Conservation (phyloP, 2,329 filamentous ascomycete species). For the Aspergillus brasiliensis region DNA sequence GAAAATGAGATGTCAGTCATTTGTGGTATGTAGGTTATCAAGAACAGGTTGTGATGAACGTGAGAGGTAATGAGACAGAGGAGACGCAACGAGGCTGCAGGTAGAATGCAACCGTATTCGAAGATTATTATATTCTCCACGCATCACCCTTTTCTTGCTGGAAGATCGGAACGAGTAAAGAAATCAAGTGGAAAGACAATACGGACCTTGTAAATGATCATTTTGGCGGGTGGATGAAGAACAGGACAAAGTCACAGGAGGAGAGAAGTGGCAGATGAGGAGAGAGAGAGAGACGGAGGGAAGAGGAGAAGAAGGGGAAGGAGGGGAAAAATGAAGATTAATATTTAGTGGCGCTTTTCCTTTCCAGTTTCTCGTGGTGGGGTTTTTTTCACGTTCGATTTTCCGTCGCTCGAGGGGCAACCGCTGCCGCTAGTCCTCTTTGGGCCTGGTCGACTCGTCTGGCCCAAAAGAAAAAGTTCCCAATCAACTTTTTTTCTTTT, state of each 20-base stretch:
- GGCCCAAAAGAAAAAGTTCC: background rate
- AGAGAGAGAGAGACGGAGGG: conserved; percentile 21
- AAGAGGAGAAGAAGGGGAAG: conserved; percentile 32
- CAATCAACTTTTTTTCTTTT: background rate
- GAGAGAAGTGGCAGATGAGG: conserved; percentile 28
- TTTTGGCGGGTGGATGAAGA: conserved; percentile 53
- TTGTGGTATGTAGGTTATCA: no score
- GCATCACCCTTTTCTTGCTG: conserved; percentile 7
- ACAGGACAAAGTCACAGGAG: conserved; percentile 20
- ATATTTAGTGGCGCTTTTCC: conserved; percentile 27
- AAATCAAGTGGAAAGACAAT: background rate
- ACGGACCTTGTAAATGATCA: conserved; percentile 72
- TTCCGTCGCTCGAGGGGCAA: conserved; percentile 18
- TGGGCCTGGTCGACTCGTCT: conserved; percentile 14
- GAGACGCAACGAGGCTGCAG: background rate
- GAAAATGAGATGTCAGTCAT: conserved; percentile 14
- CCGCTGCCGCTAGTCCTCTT: conserved; percentile 15
- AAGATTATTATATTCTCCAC: background rate
- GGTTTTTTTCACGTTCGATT: conserved; percentile 18
- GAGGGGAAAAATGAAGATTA: conserved; percentile 33
- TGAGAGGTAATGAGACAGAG: background rate
- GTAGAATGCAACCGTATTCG: background rate
- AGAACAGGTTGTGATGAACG: background rate
- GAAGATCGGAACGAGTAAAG: background rate
- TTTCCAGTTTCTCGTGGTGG: conserved; percentile 21